Percentiles rank a stretch among this genome's conserved stretches.
These are phyloP conservation scores for Circinella umbellata DNA, from an alignment of 371 early-diverging fungal genomes.

Conservation along the genomic window DNA sequence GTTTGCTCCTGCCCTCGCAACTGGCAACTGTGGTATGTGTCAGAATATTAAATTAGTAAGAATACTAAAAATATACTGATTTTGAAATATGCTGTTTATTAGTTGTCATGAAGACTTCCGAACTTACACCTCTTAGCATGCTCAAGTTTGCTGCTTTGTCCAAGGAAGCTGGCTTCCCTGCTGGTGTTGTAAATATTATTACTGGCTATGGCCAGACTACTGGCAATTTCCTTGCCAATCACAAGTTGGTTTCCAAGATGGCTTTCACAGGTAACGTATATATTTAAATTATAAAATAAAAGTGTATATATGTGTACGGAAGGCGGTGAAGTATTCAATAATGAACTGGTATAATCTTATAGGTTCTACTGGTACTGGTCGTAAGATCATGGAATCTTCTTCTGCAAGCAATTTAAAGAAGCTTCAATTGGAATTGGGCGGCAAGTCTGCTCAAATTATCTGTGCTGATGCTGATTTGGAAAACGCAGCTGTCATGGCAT, in stretches of 20 bases:
- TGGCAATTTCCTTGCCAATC: slow-evolving; percentile 33
- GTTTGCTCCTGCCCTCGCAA: slow-evolving; percentile 87
- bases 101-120: slow-evolving; percentile 64
- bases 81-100: neutral
- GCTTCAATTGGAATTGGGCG: slow-evolving; percentile 89
- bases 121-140: slow-evolving; percentile 58
- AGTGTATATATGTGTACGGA: no score
- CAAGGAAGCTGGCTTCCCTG: slow-evolving; percentile 50
- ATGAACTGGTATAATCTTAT: no score
- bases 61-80: neutral
- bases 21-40: slow-evolving; percentile 65
- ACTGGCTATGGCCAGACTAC: slow-evolving; percentile 51
- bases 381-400: slow-evolving; percentile 71
- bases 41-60: neutral
- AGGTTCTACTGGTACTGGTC: slow-evolving; percentile 72
- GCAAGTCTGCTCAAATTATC: slow-evolving; percentile 90
- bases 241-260: slow-evolving; percentile 44
- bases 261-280: slow-evolving; percentile 52
- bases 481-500: slow-evolving; percentile 71
- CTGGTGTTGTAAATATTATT: slow-evolving; percentile 83
- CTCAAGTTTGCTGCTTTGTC: slow-evolving; percentile 51
- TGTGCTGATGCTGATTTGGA: slow-evolving; percentile 86
- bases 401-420: slow-evolving; percentile 74
- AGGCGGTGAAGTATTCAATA: no score
- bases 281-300: no score